Conservation (phyloP, 495 filamentous ascomycete species). For the Penicillium roqueforti region DNA sequence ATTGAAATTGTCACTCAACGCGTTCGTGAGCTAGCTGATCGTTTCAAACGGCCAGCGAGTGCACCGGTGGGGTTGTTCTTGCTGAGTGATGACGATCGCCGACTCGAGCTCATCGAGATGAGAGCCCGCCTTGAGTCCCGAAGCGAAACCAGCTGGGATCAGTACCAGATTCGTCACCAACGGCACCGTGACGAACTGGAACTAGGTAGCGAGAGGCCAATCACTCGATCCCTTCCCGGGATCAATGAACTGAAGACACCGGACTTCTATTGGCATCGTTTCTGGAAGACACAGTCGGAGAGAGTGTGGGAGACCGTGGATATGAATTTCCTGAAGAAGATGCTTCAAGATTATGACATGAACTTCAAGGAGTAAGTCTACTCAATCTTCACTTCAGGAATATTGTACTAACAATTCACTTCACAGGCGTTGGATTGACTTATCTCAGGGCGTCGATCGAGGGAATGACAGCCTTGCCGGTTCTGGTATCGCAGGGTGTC, state of each 20-base stretch:
- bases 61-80: slow-evolving; percentile 61
- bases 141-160: slow-evolving; percentile 48
- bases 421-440: slow-evolving; percentile 53
- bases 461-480: slow-evolving; percentile 39
- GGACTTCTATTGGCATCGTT: slow-evolving; percentile 53
- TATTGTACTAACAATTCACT: background rate
- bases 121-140: slow-evolving; percentile 21
- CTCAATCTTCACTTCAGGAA: background rate
- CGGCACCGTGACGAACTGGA: slow-evolving; percentile 40
- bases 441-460: slow-evolving; percentile 75
- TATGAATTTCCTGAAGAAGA: slow-evolving; percentile 50
- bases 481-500: slow-evolving; percentile 60
- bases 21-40: slow-evolving; percentile 25
- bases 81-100: slow-evolving; percentile 52
- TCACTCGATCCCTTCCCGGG: slow-evolving; percentile 55
- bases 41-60: slow-evolving; percentile 56
- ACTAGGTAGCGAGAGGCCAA: slow-evolving; percentile 50
- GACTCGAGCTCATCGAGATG: slow-evolving; percentile 48
- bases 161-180: slow-evolving; percentile 53
- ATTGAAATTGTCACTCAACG: slow-evolving; percentile 19
- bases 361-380: slow-evolving; percentile 56
- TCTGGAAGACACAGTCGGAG: slow-evolving; percentile 45
- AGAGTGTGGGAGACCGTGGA: slow-evolving; percentile 68
- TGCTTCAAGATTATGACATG: slow-evolving; percentile 49
- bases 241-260: slow-evolving; percentile 43